Evolutionary conservation across 345 rosid species (phyloP).

Genomic region (Turnera subulata): DNA sequence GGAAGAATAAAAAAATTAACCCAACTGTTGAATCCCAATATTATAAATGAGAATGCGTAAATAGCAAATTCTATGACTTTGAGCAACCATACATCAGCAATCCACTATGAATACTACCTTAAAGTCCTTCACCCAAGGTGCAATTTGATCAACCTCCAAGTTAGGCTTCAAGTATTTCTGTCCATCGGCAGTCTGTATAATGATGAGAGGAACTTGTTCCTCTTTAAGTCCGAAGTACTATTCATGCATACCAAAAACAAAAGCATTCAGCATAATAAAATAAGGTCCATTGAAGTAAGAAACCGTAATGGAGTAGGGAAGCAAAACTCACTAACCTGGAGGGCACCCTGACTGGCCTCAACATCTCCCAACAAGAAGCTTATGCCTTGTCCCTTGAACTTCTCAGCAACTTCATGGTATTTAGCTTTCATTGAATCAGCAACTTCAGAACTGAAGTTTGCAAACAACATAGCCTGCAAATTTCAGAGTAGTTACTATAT

Average conservation of each 20-base stretch:
- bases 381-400: conserved; percentile 63
- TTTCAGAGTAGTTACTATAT: neutral
- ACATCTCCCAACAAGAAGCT: conserved; percentile 81
- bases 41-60: neutral
- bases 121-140: conserved; percentile 78
- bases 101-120: conserved; percentile 38
- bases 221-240: conserved; percentile 92
- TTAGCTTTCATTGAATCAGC: conserved; percentile 62
- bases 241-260: conserved; percentile 14
- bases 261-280: neutral
- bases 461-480: conserved; percentile 77
- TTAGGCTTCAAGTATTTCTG: conserved; percentile 74
- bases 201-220: conserved; percentile 75
- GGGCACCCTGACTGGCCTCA: conserved; percentile 81
- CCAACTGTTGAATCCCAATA: neutral
- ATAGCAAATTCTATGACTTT: neutral
- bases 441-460: conserved; percentile 53
- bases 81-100: neutral
- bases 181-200: conserved; percentile 62
- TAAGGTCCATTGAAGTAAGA: neutral
- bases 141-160: conserved; percentile 62
- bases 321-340: conserved; percentile 51
- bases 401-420: conserved; percentile 66
- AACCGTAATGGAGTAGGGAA: conserved; percentile 8
- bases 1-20: neutral